phyloP scores from a whole-genome alignment of 345 rosid genomes.

The Bruguiera sexangula region DNA sequence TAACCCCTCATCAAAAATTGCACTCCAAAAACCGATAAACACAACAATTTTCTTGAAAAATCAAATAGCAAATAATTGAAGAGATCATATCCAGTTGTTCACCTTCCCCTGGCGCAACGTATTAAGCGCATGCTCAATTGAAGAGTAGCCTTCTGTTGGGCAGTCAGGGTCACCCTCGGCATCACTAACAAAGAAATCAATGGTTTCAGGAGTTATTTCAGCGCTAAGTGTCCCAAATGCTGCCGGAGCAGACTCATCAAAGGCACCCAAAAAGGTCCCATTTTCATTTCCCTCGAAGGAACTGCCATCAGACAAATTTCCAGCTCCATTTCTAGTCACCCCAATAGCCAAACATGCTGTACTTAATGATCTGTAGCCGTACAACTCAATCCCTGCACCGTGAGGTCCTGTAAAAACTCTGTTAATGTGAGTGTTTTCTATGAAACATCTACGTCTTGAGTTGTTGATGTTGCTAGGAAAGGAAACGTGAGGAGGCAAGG shows the following conservation, averaged over 20 bases:
- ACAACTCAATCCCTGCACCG: constrained; percentile 18
- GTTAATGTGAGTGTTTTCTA: constrained; percentile 3
- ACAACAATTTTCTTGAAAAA: background rate
- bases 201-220: constrained; percentile 59
- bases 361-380: constrained; percentile 35
- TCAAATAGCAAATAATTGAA: background rate
- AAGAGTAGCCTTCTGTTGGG: constrained; percentile 69
- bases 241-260: constrained; percentile 35
- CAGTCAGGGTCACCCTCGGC: constrained; percentile 91
- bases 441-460: constrained; percentile 35
- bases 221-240: constrained; percentile 49
- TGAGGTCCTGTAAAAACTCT: constrained; percentile 20
- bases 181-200: constrained; percentile 82
- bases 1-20: background rate
- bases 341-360: constrained; percentile 34
- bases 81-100: background rate
- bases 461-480: constrained; percentile 29
- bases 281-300: constrained; percentile 34
- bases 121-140: constrained; percentile 59
- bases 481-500: constrained; percentile 22
- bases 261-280: constrained; percentile 37
- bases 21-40: background rate
- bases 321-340: constrained; percentile 34
- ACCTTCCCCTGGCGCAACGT: constrained; percentile 71
- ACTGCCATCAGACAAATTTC: constrained; percentile 44